Base-by-base conservation (phyloP, 2,329 filamentous ascomycete species). In the Fusarium sp. region DNA sequence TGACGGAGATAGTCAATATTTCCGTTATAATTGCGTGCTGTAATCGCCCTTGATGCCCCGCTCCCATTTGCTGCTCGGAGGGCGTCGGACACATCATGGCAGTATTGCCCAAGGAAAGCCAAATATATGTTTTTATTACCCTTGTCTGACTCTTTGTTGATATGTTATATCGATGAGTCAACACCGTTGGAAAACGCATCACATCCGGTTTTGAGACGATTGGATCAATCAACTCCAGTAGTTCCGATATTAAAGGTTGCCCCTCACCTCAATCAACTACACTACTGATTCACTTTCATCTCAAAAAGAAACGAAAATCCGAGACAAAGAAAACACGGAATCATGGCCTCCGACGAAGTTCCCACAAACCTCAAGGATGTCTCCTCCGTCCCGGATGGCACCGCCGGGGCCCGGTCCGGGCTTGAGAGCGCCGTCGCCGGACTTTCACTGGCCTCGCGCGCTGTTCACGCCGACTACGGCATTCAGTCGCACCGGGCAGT, bases 381-480 rank as follows among this genome's bases (percentile, higher is more conserved):
- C 20, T 20, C 47, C 38, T 48, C 56, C 21, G 30, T 54, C 9
- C 65, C 62, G 42, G 56, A 59, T 12, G 65, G 60, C 24, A 56
- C 46, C 47, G 45, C 48, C 36, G 64, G 54, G 11, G 38, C 23
- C 32, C 40, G 50, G 21, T 42, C 57, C 20, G 57, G 51, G 32
- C 57, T 65, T 21, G 53, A 61, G 28, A n/a, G 42, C 19, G 56
- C 59, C 49, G 24, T 73, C 20, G 67, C 73, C 54, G 62, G 68
- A 12, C 68, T 79, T 39, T 78, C 88, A 6, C 81, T 91, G 47
- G 86, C 92, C 9, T 93, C 93, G 7, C 85, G 87, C 56, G 87
- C 91, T n/a, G 83, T 97, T 66, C 94, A 97, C 77, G 92, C 91
- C 65, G 94, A 97, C 74, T 90, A 96, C 80, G 83, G 83, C 72